A percentile compares a stretch with the other conserved stretches of the same genome.
Evolutionary conservation across 345 rosid species (phyloP).

Genomic region (Salix caprea): DNA sequence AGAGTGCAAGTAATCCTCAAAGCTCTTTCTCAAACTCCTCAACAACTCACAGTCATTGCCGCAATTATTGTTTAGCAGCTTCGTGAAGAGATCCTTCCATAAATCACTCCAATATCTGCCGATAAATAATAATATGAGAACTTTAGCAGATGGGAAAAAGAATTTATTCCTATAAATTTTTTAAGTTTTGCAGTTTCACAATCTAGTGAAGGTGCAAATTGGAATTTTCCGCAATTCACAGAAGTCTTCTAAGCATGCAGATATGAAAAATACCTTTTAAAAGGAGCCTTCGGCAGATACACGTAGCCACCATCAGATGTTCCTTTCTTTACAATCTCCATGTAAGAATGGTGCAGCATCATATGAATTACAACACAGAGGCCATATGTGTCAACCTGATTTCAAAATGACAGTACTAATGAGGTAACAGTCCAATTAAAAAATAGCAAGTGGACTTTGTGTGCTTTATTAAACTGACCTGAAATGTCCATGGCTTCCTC

Average conservation of each 20-base stretch:
- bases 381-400: slow-evolving; percentile 79
- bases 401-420: background rate
- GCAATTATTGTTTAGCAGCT: slow-evolving; percentile 53
- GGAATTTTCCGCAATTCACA: background rate
- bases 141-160: background rate
- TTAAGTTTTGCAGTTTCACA: background rate
- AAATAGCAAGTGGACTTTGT: slow-evolving; percentile 6
- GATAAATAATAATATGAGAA: background rate
- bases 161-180: background rate
- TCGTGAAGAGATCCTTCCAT: slow-evolving; percentile 66
- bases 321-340: slow-evolving; percentile 60
- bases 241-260: background rate
- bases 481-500: slow-evolving; percentile 86
- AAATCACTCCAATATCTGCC: slow-evolving; percentile 81
- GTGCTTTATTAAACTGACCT: slow-evolving; percentile 40
- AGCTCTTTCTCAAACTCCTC: slow-evolving; percentile 52
- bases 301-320: slow-evolving; percentile 42
- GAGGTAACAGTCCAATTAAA: background rate
- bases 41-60: slow-evolving; percentile 42
- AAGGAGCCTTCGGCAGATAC: slow-evolving; percentile 56
- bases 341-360: slow-evolving; percentile 78
- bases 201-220: background rate
- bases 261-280: slow-evolving; percentile 50
- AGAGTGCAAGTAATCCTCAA: slow-evolving; percentile 52
- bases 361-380: slow-evolving; percentile 75